Base-by-base conservation (phyloP, 225 moss, liverwort and hornwort species). In the Ulota crispa region DNA sequence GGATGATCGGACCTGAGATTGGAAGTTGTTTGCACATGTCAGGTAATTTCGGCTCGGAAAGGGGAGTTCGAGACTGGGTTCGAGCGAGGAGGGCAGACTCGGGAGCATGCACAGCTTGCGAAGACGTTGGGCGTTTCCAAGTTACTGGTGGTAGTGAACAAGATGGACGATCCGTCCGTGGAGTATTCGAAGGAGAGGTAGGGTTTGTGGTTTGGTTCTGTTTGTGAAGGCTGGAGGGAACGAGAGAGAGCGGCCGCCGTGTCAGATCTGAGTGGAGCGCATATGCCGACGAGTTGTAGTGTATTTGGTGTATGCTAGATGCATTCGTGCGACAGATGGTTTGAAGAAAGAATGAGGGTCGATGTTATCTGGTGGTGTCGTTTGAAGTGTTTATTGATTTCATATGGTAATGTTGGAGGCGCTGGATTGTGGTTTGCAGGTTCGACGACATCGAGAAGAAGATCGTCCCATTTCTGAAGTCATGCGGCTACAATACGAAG, bases 61-160 rank as follows among this genome's bases (percentile, higher is more conserved):
- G 98, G 98, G 77, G 98, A 99, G 84, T 99, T 99, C 83, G 98
- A 99, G 81, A 99, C 98, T 55, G 98, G 98, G 34, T 99, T 99
- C 79, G 98, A 99, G 88, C 87, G 98, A 89, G 98, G 95, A 82
- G 98, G 98, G 14, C 98, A 99, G 77, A 99, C 98, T 36, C 92
- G 98, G 62, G 98, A 99, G 89, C 98, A 99, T 78, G 98, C 95
- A 34, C 98, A 99, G 83, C 94, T 99, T 67, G 98, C 98, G 1
- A 99, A 99, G 85, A 99, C 98, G 56, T 79, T 99, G 76, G 98
- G 98, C 64, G 98, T 99, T 37, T 92, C 98, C 34, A 99, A 99
- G 89, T 89, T 99, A 13, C 77, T 99, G 80, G 95, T 99, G 53
- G 98, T 94, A 4, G 98, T 95, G 41, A 99, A 99, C 84, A 99